phyloP scores from a whole-genome alignment of 441 rosid species.

The Kokia cookei region DNA sequence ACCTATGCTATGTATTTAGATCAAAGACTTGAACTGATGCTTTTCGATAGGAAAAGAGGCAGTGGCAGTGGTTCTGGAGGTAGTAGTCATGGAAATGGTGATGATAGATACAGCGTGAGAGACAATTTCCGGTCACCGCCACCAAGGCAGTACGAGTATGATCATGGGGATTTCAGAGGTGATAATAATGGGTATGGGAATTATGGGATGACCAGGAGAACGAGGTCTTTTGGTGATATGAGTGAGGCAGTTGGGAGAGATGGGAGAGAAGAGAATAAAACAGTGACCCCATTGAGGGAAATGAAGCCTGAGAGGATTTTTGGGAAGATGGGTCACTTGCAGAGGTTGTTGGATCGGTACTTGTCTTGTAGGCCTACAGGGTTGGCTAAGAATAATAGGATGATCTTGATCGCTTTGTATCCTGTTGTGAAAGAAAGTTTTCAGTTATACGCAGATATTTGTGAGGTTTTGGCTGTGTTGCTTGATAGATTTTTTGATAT shows the following conservation, averaged over 20 bases:
- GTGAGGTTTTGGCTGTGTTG: conserved; percentile 84
- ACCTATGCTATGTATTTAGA: conserved; percentile 83
- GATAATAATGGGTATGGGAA: conserved; percentile 32
- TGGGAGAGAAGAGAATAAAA: conserved; percentile 41
- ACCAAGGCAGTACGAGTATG: conserved; percentile 53
- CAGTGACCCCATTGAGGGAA: conserved; percentile 72
- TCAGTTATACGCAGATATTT: conserved; percentile 73
- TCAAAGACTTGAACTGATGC: conserved; percentile 66
- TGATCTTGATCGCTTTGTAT: conserved; percentile 72
- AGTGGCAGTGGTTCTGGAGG: conserved; percentile 21
- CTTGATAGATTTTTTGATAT: conserved; percentile 90
- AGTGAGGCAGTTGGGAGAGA: conserved; percentile 58
- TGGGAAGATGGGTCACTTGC: conserved; percentile 80
- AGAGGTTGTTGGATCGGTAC: conserved; percentile 80
- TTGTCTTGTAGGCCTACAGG: conserved; percentile 81
- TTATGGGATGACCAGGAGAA: conserved; percentile 52
- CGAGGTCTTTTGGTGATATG: conserved; percentile 84
- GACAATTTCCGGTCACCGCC: conserved; percentile 75
- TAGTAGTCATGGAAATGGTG: conserved; percentile 39
- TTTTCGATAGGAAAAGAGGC: conserved; percentile 53
- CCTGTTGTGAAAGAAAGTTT: conserved; percentile 86
- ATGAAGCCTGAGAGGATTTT: conserved; percentile 82
- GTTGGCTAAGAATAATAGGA: conserved; percentile 64
- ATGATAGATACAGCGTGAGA: conserved; percentile 42
- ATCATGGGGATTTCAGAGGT: conserved; percentile 48